Evolutionary conservation across 225 moss, liverwort and hornwort genomes (phyloP), one percentile per base, ranked within the genome.

Genomic region (Marchantia polymorpha): DNA sequence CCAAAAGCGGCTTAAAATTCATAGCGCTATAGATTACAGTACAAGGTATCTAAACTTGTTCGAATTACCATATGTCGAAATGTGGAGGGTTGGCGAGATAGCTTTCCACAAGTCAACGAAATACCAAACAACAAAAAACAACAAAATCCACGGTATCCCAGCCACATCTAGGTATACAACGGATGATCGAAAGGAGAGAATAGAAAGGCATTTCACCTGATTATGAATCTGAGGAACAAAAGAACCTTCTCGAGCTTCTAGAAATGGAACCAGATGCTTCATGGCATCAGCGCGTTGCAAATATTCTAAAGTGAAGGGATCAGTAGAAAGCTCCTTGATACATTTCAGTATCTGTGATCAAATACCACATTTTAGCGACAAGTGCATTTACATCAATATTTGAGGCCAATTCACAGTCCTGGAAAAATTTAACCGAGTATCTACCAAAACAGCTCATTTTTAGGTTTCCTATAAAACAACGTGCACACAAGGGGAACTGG

Each of bases 261-360:
- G 81, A 82, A 96, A 91, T 79, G 92, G 92, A 73, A 96, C 92
- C 77, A 96, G 91, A 86, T 94, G 94, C 90, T 96, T 96, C 84
- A 96, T 96, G 23, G 94, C 96, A 91, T 96, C 92, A 80, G 94
- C 96, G 78, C 94, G 88, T 93, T 96, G 96, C 87, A 96, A 84
- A 52, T 82, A 89, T 81, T 96, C 96, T 82, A 94, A 81, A 29
- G 94, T 93, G 72, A 86, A 89, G 7, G 96, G 92, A 75, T 96
- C 96, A 53, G 87, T 85, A 54, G 96, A 96, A 13, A 96, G 87
- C 86, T 96, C 92, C 83, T 96, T 94, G 78, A 96, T 90, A 81
- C 92, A 92, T 79, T 90, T 91, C 85, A 96, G 80, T 72, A 96
- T 90, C 96, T 96, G 88, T 80, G 80, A 25, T 59, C 56, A 27